Evolutionary conservation across 192 early-diverging fungal genomes (phyloP).

Genomic region (Physocladia obscura): DNA sequence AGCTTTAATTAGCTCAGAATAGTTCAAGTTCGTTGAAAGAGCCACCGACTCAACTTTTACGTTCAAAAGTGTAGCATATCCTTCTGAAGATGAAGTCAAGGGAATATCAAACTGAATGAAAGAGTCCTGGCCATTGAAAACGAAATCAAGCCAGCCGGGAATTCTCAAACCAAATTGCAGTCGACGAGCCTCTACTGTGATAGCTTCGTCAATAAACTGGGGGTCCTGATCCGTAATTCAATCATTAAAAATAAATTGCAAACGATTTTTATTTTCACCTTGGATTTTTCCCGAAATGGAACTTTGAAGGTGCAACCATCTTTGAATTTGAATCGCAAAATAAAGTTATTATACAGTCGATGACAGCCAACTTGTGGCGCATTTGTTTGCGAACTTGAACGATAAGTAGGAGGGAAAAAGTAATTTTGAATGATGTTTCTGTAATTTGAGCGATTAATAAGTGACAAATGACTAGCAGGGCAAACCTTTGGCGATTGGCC

Average conservation of each 20-base stretch:
- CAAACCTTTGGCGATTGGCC: constrained; percentile 72
- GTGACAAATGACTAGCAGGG: background rate
- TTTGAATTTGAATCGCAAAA: constrained; percentile 62
- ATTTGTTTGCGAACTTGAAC: constrained; percentile 49
- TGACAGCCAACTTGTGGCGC: constrained; percentile 52
- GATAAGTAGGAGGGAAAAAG: constrained; percentile 71
- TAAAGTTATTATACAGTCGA: constrained; percentile 56
- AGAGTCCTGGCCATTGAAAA: constrained; percentile 42
- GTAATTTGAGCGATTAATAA: background rate
- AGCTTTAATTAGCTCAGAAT: too few relatives aligned
- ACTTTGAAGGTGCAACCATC: constrained; percentile 58
- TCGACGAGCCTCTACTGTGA: background rate
- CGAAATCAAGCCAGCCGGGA: constrained; percentile 73
- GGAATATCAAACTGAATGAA: constrained; percentile 60
- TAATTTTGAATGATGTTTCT: constrained; percentile 64
- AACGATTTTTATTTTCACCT: too few relatives aligned
- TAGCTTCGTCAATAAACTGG: constrained; percentile 2
- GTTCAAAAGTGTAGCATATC: constrained; percentile 55
- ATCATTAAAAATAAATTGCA: background rate
- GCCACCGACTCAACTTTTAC: constrained; percentile 49
- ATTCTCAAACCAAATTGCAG: constrained; percentile 33
- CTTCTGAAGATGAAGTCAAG: constrained; percentile 49
- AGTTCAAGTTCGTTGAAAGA: constrained; percentile 63
- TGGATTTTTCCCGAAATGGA: constrained; percentile 71
- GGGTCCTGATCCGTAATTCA: background rate